phyloP scores from a whole-genome alignment of 768 basidiomycete species.

The Auricularia auricula-judae region DNA sequence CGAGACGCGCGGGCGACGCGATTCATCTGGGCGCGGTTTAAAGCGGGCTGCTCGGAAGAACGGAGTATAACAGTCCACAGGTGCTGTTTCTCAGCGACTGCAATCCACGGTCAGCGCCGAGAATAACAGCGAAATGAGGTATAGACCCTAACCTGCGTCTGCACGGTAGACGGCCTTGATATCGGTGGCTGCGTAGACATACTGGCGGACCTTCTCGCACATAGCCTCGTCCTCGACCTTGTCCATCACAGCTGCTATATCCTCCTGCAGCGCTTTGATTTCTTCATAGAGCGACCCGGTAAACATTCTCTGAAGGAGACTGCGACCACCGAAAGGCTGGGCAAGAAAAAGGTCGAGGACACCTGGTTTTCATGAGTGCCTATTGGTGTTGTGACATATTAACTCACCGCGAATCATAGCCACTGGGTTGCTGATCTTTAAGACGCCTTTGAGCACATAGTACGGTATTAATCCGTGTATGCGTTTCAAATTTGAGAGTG shows the following conservation, averaged over 20 bases:
- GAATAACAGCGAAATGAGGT: not conserved
- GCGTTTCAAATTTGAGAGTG: conserved; percentile 77
- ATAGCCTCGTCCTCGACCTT: conserved; percentile 83
- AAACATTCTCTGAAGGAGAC: conserved; percentile 93
- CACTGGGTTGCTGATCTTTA: conserved; percentile 91
- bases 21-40: conserved; percentile 71
- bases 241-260: conserved; percentile 76
- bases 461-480: conserved; percentile 97
- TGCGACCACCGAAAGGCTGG: conserved; percentile 89
- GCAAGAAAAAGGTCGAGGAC: conserved; percentile 93
- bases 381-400: not conserved
- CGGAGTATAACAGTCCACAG: conserved; percentile 72
- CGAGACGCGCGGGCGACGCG: conserved; percentile 67
- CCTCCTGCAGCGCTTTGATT: conserved; percentile 70
- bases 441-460: conserved; percentile 84
- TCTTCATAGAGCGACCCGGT: conserved; percentile 87
- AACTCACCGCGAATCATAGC: conserved; percentile 80
- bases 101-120: not conserved
- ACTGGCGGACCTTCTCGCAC: conserved; percentile 79
- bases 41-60: conserved; percentile 59
- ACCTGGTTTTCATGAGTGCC: conserved; percentile 20
- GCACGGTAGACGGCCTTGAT: conserved; percentile 73
- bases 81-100: conserved; percentile 60
- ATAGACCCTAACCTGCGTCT: conserved; percentile 59
- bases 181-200: conserved; percentile 78